Evolutionary conservation across 2,329 filamentous ascomycete genomes (phyloP), one percentile per base, ranked within the genome.

Genomic region (Polychaeton citri): DNA sequence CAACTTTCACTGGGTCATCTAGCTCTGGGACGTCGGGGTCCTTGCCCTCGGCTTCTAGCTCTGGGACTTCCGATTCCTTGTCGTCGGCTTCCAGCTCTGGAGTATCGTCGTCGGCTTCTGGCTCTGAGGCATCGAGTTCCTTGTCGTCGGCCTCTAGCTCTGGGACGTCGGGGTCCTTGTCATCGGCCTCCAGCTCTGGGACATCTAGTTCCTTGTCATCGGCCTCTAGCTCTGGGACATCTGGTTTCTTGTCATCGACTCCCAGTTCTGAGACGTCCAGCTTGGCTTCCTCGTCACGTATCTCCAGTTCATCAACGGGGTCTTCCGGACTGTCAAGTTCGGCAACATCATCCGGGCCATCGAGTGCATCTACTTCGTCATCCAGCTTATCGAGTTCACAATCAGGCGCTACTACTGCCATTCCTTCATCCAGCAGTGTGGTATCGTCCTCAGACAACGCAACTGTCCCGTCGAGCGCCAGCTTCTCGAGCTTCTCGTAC

Each of bases 341-440:
- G n/a, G n/a, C n/a, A n/a, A n/a, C n/a, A n/a, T n/a, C n/a, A n/a
- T n/a, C n/a, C n/a, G n/a, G n/a, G n/a, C n/a, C n/a, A n/a, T n/a
- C n/a, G n/a, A n/a, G n/a, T n/a, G n/a, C n/a, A n/a, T 28, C 24
- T 12, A 28, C 24, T 15, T 5, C 24, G 15, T 28, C 24, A 7
- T 4, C 4, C 24, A 28, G 24, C 7, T 28, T 7, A 15, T 28
- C 24, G 24, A 28, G 12, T 7, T 28, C 24, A 7, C 5, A 4
- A 7, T 17, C 39, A 21, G 41, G 32, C 32, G 20, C 32, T 13
- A 32, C 38, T 3, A 38, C 33, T 17, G 19, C 19, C 19, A 38
- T 34, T 9, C 16, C 34, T 30, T 18, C 34, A 4, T 28, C 7
- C n/a, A n/a, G n/a, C n/a, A n/a, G n/a, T n/a, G n/a, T n/a, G n/a